A percentile compares a stretch with the other conserved stretches of the same genome.
phyloP scores from a whole-genome alignment of 768 basidiomycete species.

The Rhodotorula taiwanensis region DNA sequence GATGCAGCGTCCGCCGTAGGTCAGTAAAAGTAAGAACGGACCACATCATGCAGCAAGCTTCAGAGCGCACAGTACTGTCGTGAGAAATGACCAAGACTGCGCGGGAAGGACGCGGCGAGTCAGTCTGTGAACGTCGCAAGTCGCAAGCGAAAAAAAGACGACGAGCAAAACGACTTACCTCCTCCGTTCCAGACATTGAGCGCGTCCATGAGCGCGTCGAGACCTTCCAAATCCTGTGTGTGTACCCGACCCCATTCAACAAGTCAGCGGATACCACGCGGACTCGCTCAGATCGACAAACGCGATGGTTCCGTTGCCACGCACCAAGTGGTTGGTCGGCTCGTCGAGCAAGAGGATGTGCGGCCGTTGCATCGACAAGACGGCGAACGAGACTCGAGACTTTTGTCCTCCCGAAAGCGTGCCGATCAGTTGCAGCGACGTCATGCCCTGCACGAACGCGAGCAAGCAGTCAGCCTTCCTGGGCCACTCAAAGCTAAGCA shows the following conservation, averaged over 20 bases:
- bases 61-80: constrained; percentile 18
- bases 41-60: no score
- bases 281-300: no score
- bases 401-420: constrained; percentile 95
- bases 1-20: no score
- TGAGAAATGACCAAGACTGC: constrained; percentile 37
- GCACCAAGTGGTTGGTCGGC: constrained; percentile 38
- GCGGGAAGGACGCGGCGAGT: neutral
- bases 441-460: constrained; percentile 29
- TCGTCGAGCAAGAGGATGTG: constrained; percentile 93
- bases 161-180: neutral
- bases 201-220: constrained; percentile 88
- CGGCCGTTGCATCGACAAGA: constrained; percentile 69
- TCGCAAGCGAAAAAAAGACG: neutral
- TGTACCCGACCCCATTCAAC: no score
- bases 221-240: constrained; percentile 59
- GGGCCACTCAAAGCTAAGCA: constrained; percentile 21
- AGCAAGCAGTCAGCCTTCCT: no score
- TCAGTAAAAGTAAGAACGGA: neutral
- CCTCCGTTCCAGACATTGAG: constrained; percentile 46
- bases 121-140: neutral
- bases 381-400: constrained; percentile 84
- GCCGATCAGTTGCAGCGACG: constrained; percentile 69
- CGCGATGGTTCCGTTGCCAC: no score
- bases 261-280: no score